A percentile compares a stretch with the other conserved stretches of the same genome.
Evolutionary conservation across 1,284 basidiomycete species (phyloP).

Genomic region (Sanghuangporus sanghuang): DNA sequence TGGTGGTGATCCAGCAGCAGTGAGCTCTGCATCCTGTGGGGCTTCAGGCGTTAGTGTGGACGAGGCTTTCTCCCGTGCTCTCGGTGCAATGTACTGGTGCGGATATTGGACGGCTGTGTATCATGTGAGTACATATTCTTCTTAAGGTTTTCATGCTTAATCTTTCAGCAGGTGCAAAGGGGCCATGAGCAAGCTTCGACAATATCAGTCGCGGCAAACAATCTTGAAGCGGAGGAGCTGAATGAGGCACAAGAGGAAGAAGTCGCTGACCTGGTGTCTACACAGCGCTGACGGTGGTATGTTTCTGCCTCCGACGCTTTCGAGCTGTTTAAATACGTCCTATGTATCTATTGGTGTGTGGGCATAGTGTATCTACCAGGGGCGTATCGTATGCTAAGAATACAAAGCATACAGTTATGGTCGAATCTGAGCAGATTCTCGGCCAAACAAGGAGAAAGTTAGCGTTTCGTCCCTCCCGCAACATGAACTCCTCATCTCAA

Average conservation of each 20-base stretch:
- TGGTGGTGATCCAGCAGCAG: neutral
- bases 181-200: conserved; percentile 20
- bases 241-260: conserved; percentile 18
- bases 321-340: neutral
- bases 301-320: neutral
- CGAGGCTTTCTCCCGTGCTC: conserved; percentile 67
- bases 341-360: neutral
- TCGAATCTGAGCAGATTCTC: neutral
- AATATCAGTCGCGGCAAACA: neutral
- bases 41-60: conserved; percentile 46
- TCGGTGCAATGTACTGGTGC: conserved; percentile 75
- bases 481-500: neutral
- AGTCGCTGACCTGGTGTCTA: conserved; percentile 29
- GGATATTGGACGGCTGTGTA: conserved; percentile 83
- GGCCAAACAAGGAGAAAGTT: neutral
- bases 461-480: neutral
- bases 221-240: conserved; percentile 6
- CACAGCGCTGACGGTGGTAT: conserved; percentile 32
- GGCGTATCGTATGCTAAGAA: neutral
- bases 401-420: neutral
- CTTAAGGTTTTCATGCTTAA: conserved; percentile 9
- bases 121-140: conserved; percentile 45
- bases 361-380: neutral
- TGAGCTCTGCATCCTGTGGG: neutral
- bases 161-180: conserved; percentile 18